Base-by-base conservation (phyloP, 345 rosid species). In the Adansonia digitata region DNA sequence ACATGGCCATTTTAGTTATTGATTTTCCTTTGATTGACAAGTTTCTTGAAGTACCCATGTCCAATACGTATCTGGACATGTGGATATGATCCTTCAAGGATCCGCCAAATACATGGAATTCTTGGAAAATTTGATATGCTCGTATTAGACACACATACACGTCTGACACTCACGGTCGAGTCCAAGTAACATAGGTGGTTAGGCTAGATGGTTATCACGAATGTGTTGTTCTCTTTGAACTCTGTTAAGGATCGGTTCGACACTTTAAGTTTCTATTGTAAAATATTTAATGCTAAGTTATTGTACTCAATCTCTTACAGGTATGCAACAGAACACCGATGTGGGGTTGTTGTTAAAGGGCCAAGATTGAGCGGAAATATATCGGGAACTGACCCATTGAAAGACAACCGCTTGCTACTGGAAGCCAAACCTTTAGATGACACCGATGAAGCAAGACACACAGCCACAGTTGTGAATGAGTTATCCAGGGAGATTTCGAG, bases 291-390 rank as follows among this genome's bases (percentile, higher is more conserved):
- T 56, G 26, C 20, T 34, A 40, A 73, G 65, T 73, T 24, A 10
- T 61, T 40, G 48, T 64, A 71, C 51, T 75, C 31, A 22, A 43
- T 57, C 52, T 67, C 67, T 45, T 66, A 51, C 75, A 92, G 99
- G 88, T 95, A 95, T 84, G 99, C 98, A 27, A 95, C 98, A 39
- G 98, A 95, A 76, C 98, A 95, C 71, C 87, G 97, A 85, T 93
- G 97, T 77, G 98, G 99, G 40, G 98, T 95, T 73, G 99, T 95
- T 81, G 99, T 93, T 20, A 91, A 93, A 79, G 98, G 99, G 37
- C 94, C 97, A 68, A 87, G 78, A 78, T 81, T 95, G 37, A 95
- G 98, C 73, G 97, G 98, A 69, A 95, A 93, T 80, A 91, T 95
- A 86, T 91, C 97, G 59, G 97, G 98, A 82, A 95, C 98, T 24